Percentiles rank a stretch among this genome's conserved stretches.
Evolutionary conservation across 306 rosid genomes (phyloP).

Genomic region (Cucurbita ficifolia): DNA sequence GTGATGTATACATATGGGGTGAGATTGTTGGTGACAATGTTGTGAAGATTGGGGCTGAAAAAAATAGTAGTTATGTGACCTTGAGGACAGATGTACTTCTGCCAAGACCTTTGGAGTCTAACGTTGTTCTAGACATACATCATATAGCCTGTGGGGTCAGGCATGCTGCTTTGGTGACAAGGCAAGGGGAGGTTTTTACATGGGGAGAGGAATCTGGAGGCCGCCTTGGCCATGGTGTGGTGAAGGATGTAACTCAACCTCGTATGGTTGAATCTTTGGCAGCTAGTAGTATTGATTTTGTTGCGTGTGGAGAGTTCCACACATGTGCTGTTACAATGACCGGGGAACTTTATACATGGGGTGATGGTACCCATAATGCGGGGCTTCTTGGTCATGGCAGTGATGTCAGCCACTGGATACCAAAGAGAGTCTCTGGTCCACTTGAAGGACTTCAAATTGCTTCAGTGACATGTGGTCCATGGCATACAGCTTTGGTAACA

Average conservation of each 20-base stretch:
- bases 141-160: slow-evolving; percentile 88
- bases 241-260: slow-evolving; percentile 76
- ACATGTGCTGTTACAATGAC: slow-evolving; percentile 87
- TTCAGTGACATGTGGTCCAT: slow-evolving; percentile 91
- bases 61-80: slow-evolving; percentile 34
- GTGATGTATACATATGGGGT: slow-evolving; percentile 97
- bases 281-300: slow-evolving; percentile 59
- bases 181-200: slow-evolving; percentile 93
- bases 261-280: slow-evolving; percentile 68
- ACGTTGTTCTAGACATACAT: slow-evolving; percentile 77
- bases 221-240: slow-evolving; percentile 95
- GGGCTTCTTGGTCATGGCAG: slow-evolving; percentile 98
- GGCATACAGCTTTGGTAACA: slow-evolving; percentile 93
- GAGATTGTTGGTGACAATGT: slow-evolving; percentile 60
- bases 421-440: slow-evolving; percentile 77
- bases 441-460: slow-evolving; percentile 91
- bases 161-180: slow-evolving; percentile 80
- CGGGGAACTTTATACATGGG: slow-evolving; percentile 94
- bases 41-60: slow-evolving; percentile 63
- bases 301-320: slow-evolving; percentile 96
- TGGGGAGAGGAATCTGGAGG: slow-evolving; percentile 99
- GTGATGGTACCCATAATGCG: slow-evolving; percentile 91
- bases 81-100: slow-evolving; percentile 77
- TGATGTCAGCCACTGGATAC: slow-evolving; percentile 86
- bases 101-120: slow-evolving; percentile 75